phyloP scores from a whole-genome alignment of 2,329 filamentous ascomycete species.

The Plenodomus lindquistii region DNA sequence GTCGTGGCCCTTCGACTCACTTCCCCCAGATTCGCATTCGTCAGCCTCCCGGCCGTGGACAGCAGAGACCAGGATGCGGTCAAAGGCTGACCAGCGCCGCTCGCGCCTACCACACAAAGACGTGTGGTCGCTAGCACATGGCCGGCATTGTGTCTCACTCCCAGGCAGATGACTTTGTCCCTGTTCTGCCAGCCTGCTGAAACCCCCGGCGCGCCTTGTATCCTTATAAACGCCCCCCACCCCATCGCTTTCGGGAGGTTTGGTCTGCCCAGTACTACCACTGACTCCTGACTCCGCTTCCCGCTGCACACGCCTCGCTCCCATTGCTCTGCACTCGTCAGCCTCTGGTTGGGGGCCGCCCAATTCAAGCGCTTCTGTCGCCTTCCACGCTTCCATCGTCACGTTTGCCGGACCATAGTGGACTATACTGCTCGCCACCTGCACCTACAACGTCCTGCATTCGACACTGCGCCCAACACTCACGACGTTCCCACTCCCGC shows the following conservation, averaged over 20 bases:
- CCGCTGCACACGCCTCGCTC: not conserved
- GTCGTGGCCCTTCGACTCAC: constrained; percentile 37
- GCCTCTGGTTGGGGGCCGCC: constrained; percentile 7
- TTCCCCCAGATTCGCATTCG: constrained; percentile 35
- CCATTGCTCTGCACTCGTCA: not conserved
- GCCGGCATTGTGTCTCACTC: constrained; percentile 26
- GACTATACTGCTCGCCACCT: constrained; percentile 30
- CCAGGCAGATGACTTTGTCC: constrained; percentile 27
- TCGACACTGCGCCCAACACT: constrained; percentile 7
- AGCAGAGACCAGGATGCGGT: not conserved
- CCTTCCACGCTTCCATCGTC: constrained; percentile 41
- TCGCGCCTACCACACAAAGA: constrained; percentile 19
- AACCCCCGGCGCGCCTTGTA: constrained; percentile 11
- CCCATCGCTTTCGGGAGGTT: constrained; percentile 31
- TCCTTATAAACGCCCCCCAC: constrained; percentile 30
- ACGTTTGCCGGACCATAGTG: constrained; percentile 23
- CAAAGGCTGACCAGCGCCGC: constrained; percentile 2
- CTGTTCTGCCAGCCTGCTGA: constrained; percentile 30
- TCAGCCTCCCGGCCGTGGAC: constrained; percentile 37
- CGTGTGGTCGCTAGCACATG: constrained; percentile 15
- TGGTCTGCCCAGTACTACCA: constrained; percentile 16
- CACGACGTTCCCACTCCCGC: constrained; percentile 24
- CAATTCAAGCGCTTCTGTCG: constrained; percentile 27
- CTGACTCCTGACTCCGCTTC: constrained; percentile 35
- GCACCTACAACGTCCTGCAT: constrained; percentile 2